phyloP scores from a whole-genome alignment of 768 basidiomycete genomes.

The Boletus subcaerulescens region DNA sequence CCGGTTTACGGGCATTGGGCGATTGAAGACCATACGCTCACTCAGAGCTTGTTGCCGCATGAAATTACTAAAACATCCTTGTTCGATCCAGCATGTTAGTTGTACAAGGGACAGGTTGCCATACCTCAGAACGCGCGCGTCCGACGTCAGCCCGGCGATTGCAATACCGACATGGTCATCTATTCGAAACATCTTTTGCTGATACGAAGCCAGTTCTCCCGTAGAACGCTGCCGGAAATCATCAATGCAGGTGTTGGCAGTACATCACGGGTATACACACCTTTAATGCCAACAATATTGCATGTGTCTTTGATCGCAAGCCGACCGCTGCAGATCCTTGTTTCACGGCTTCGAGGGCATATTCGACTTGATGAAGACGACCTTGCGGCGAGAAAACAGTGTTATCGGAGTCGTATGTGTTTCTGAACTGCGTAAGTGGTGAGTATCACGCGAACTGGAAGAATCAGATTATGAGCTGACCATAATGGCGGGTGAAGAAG shows the following conservation, averaged over 20 bases:
- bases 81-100: background rate
- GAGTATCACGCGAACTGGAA: background rate
- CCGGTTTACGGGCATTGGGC: conserved; percentile 90
- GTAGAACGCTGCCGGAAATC: conserved; percentile 75
- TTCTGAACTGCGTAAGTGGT: conserved; percentile 64
- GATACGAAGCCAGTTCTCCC: conserved; percentile 98
- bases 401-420: conserved; percentile 98
- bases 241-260: conserved; percentile 1
- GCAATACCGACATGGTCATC: conserved; percentile 99
- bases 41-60: conserved; percentile 99
- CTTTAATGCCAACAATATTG: conserved; percentile 90
- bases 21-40: conserved; percentile 91
- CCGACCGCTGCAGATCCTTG: conserved; percentile 99
- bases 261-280: conserved; percentile 38
- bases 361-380: conserved; percentile 95
- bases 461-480: conserved; percentile 20
- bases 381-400: conserved; percentile 97
- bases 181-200: conserved; percentile 99
- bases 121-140: conserved; percentile 94
- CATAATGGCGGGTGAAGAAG: conserved; percentile 24
- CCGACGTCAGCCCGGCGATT: conserved; percentile 97
- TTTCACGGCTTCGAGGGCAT: conserved; percentile 99
- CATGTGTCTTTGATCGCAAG: conserved; percentile 91
- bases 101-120: background rate
- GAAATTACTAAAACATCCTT: conserved; percentile 69